Conservation (phyloP, 495 filamentous ascomycete genomes). For the Corynascus novoguineensis region DNA sequence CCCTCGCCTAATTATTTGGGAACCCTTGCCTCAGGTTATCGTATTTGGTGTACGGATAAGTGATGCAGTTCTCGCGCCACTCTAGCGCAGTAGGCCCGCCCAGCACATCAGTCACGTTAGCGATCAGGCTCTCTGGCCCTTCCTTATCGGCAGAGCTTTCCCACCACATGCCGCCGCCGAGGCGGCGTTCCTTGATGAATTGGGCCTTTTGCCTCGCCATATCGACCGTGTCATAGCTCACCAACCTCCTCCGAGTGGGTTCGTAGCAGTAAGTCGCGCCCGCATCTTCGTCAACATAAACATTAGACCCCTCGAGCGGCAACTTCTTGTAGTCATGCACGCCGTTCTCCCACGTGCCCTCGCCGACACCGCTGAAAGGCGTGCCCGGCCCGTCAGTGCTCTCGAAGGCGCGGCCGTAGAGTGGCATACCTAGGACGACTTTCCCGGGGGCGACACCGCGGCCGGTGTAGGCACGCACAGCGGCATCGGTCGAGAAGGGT, state of each 20-base stretch:
- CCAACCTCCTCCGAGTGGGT: slow-evolving; percentile 50
- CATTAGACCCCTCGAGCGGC: slow-evolving; percentile 48
- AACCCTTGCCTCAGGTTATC: slow-evolving; percentile 67
- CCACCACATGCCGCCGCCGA: slow-evolving; percentile 97
- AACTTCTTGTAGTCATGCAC: slow-evolving; percentile 82
- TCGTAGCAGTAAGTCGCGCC: slow-evolving; percentile 73
- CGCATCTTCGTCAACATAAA: slow-evolving; percentile 46
- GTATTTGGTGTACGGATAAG: slow-evolving; percentile 71
- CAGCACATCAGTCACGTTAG: slow-evolving; percentile 55
- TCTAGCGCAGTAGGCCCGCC: slow-evolving; percentile 54
- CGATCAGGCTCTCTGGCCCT: slow-evolving; percentile 63
- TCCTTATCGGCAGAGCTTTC: slow-evolving; percentile 77
- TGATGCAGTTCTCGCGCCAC: slow-evolving; percentile 58
- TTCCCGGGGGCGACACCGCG: slow-evolving; percentile 60
- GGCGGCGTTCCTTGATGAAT: slow-evolving; percentile 57
- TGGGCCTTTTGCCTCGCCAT: slow-evolving; percentile 63
- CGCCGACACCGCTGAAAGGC: slow-evolving; percentile 63
- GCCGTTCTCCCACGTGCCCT: slow-evolving; percentile 79
- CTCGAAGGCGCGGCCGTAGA: slow-evolving; percentile 84
- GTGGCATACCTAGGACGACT: slow-evolving; percentile 84
- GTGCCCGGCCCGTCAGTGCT: slow-evolving; percentile 68
- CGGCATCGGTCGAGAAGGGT: slow-evolving; percentile 67
- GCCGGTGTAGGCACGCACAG: slow-evolving; percentile 61
- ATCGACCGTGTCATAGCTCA: slow-evolving; percentile 71
- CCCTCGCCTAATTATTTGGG: slow-evolving; percentile 39